Base-by-base conservation (phyloP, 768 basidiomycete genomes). In the Exidia glandulosa region DNA sequence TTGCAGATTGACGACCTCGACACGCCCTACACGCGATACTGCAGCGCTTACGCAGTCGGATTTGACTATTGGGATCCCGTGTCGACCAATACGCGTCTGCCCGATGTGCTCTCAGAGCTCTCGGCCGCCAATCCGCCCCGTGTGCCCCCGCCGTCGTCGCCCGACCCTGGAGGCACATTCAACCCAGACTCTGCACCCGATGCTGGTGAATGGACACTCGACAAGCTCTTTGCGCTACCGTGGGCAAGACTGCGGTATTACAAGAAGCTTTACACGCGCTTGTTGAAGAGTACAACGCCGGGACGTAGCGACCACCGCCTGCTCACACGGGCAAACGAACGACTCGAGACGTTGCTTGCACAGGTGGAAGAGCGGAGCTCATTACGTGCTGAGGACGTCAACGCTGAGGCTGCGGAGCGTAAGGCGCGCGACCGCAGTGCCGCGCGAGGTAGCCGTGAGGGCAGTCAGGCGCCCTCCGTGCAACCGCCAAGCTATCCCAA, bases 1-100 rank as follows among this genome's bases (percentile, higher is more conserved):
- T 45, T 56, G 33, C 71, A 97, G 94, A 92, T 98, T 64, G 88
- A 93, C 63, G 94, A 99, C 67, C 76, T 99, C 32, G 87, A 90
- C 59, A 79, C 77, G 10, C 90, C 96, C 2, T 99, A 99, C 71
- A 83, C 83, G 57, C 80, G 78, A 45, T 99, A 95, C 72, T 83
- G 83, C 64, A 75, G 78, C 41, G 85, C 83, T 62, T 95, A 82
- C 67, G 75, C 79, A 59, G 70, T 75, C 60, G 91, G 89, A 2
- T 97, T 95, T 68, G 93, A 98, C 70, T 70, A 71, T 2, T 97
- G 89, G 87, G 79, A 83, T 9, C 86, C 88, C 14, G 86, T 97
- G 57, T 81, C 80, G 63, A 79, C 80, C 48, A 98, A 97, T 71
- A 50, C 79, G 1, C 84, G 86, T 34, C 81, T 99, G 25, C 76